Base-by-base conservation (phyloP, 23 red algal genomes). In the Pyropia yezoensis region DNA sequence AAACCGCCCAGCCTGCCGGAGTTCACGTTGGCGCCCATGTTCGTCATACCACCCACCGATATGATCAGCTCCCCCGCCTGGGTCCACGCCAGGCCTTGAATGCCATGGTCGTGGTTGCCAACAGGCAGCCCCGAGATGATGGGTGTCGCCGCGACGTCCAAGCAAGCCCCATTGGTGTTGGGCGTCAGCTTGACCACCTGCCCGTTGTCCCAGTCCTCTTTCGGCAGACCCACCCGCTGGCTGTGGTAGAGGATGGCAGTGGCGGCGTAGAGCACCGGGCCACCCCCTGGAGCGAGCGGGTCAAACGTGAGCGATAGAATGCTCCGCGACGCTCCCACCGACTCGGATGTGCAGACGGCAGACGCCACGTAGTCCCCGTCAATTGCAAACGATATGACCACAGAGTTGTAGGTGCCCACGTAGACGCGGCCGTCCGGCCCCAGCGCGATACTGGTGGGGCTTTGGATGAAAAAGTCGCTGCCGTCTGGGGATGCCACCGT, bases 61-160 rank as follows among this genome's bases (percentile, higher is more conserved):
- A 82, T 68, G 27, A 71, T 52, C 57, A 82, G 77, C 39, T 66
- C 71, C 22, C 77, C 77, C 11, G 70, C 53, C 18, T 71, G 54
- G 32, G 59, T 68, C 13, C 70, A 53, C 33, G 65, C 77, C 66
- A 82, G 70, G 27, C 77, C 77, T 33, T 82, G 70, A 17, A 82
- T 68, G 12, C 77, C 77, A 56, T 82, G 77, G 62, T 82, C 77
- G 24, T 82, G 77, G 28, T 82, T 82, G 28, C 66, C 70, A 2
- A 82, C 77, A 14, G 77, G 71, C 49, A 82, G 21, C 20, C 79
- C 82, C 69, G 79, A 74, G 58, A 83, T 74, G 16, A 83, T 64
- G 25, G 79, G 66, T 2, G 56, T 59, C 23, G 61, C 67, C 13
- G 56, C 66, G 24, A 71, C 65, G 52, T 69, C 79, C 15, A 83